Conservation (phyloP, 345 rosid species). For the Gossypioides kirkii region DNA sequence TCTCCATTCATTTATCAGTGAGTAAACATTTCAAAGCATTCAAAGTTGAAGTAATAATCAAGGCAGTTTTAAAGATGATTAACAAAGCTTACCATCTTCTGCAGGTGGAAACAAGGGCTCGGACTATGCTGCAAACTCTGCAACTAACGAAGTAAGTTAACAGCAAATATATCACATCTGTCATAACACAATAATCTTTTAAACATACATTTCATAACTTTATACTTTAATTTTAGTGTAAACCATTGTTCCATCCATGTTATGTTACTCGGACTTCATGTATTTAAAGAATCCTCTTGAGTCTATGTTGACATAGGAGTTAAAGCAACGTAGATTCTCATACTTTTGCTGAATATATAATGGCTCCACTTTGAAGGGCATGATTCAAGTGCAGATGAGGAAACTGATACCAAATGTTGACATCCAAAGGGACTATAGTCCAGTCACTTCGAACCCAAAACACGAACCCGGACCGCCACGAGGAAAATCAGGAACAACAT, state of each 20-base stretch:
- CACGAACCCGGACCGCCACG: conserved; percentile 11
- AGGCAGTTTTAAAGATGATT: not conserved
- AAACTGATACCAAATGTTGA: conserved; percentile 5
- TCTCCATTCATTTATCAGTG: conserved; percentile 23
- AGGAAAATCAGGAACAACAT: not conserved
- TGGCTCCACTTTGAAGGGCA: not conserved
- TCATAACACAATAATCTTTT: not conserved
- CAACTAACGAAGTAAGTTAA: conserved; percentile 21
- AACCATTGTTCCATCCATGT: not conserved
- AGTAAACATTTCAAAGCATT: not conserved
- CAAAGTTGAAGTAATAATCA: not conserved
- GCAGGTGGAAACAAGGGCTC: conserved; percentile 20
- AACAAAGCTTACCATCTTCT: not conserved
- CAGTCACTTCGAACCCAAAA: not conserved
- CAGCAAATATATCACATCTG: not conserved
- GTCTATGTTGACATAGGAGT: too few species aligned
- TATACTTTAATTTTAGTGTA: not conserved
- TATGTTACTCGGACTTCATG: not conserved
- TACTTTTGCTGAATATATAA: too few species aligned
- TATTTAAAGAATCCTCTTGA: too few species aligned
- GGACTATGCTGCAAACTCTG: conserved; percentile 2
- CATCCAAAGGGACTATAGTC: conserved; percentile 5
- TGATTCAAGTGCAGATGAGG: conserved; percentile 6
- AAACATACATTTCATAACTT: not conserved
- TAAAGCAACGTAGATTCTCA: too few species aligned